Percentiles rank a stretch among this genome's conserved stretches.
Evolutionary conservation across 2,329 filamentous ascomycete genomes (phyloP).

Genomic region (Xylaria sp.): DNA sequence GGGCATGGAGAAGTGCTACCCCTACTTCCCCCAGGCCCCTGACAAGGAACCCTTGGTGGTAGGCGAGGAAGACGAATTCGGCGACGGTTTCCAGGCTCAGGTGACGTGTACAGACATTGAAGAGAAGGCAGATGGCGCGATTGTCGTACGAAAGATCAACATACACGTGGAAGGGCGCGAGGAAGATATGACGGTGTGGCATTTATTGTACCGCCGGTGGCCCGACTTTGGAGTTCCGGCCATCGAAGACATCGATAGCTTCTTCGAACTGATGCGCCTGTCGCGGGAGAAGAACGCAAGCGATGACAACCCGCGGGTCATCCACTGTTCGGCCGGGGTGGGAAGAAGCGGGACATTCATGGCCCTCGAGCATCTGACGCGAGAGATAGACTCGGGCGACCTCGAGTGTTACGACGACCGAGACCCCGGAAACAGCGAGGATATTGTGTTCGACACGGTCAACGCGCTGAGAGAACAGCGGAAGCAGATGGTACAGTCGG

Average conservation of each 20-base stretch:
- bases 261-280: constrained; percentile 70
- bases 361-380: constrained; percentile 86
- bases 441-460: constrained; percentile 79
- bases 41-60: constrained; percentile 57
- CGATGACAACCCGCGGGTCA: constrained; percentile 72
- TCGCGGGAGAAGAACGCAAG: constrained; percentile 61
- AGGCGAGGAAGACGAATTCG: constrained; percentile 66
- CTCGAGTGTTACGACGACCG: constrained; percentile 52
- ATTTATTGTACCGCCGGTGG: constrained; percentile 86
- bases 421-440: constrained; percentile 42
- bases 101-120: constrained; percentile 68
- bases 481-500: constrained; percentile 93
- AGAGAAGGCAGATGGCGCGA: constrained; percentile 59
- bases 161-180: constrained; percentile 53
- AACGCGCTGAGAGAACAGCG: constrained; percentile 82
- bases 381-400: constrained; percentile 76
- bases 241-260: constrained; percentile 65
- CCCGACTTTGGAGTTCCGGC: constrained; percentile 86
- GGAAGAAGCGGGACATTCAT: constrained; percentile 96
- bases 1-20: constrained; percentile 79
- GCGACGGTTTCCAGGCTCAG: constrained; percentile 67
- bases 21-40: constrained; percentile 74
- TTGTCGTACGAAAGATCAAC: constrained; percentile 75
- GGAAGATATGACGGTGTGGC: constrained; percentile 62
- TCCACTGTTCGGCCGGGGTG: constrained; percentile 89